A percentile compares a stretch with the other conserved stretches of the same genome.
Conservation (phyloP, 2,329 filamentous ascomycete species). For the Aspergillus flavus region DNA sequence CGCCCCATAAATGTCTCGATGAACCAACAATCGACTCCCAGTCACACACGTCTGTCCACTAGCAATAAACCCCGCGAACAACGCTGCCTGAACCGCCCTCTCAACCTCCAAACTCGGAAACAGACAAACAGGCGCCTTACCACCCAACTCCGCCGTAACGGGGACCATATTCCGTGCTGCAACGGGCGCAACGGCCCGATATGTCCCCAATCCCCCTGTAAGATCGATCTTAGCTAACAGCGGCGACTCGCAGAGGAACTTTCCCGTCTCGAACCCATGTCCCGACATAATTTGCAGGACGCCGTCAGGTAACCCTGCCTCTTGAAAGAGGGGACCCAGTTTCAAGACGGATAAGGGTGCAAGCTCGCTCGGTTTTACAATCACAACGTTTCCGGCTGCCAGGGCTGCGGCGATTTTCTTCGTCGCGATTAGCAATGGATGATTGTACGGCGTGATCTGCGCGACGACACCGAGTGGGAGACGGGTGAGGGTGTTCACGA, state of each 20-base stretch:
- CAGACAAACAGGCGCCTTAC: slow-evolving; percentile 40
- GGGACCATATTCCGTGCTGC: slow-evolving; percentile 38
- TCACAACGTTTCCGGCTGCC: slow-evolving; percentile 44
- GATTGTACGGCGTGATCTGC: slow-evolving; percentile 44
- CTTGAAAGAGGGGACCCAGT: slow-evolving; percentile 44
- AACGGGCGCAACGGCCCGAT: slow-evolving; percentile 34
- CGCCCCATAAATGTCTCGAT: slow-evolving; percentile 47
- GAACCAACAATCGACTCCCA: slow-evolving; percentile 57
- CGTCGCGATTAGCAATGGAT: slow-evolving; percentile 39
- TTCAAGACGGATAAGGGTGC: slow-evolving; percentile 47
- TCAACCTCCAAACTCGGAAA: slow-evolving; percentile 38
- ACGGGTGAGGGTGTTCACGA: slow-evolving; percentile 42
- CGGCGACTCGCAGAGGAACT: slow-evolving; percentile 32
- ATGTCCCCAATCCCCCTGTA: slow-evolving; percentile 37
- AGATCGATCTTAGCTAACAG: slow-evolving; percentile 38
- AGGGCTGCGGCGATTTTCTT: slow-evolving; percentile 45
- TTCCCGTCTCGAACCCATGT: slow-evolving; percentile 51
- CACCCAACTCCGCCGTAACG: slow-evolving; percentile 40
- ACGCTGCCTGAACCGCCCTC: slow-evolving; percentile 32
- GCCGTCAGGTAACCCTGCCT: slow-evolving; percentile 48
- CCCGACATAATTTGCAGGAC: slow-evolving; percentile 55
- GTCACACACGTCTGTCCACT: slow-evolving; percentile 61
- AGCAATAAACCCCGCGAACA: slow-evolving; percentile 53
- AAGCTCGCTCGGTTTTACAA: slow-evolving; percentile 45
- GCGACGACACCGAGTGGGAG: slow-evolving; percentile 44